Evolutionary conservation across 129 eudicot genomes (phyloP).

Genomic region (Arctium minus): DNA sequence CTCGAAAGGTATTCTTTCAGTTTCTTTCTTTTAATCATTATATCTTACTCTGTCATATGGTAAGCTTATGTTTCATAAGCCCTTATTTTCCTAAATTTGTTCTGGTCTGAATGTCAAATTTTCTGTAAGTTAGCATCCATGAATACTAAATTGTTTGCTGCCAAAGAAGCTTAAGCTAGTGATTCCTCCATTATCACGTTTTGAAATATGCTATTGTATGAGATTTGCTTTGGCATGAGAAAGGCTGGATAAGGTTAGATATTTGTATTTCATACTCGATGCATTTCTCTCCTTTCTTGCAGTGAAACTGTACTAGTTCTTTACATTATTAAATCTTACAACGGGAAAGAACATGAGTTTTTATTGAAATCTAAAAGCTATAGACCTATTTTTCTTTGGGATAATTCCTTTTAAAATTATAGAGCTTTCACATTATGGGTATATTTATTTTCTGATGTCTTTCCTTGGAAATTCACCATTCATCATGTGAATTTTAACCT

Average conservation of each 20-base stretch:
- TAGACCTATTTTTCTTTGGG: not conserved
- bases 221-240: not conserved
- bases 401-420: not conserved
- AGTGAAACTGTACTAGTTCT: not conserved
- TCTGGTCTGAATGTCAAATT: not conserved
- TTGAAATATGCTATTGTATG: not conserved
- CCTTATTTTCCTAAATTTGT: not conserved
- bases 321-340: not conserved
- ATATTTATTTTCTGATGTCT: not conserved
- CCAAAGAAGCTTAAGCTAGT: not conserved
- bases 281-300: not conserved
- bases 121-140: not conserved
- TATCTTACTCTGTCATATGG: not conserved
- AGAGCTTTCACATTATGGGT: not conserved
- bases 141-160: not conserved
- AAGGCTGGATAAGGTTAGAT: not conserved
- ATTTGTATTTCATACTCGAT: not conserved
- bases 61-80: not conserved
- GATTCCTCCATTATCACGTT: not conserved
- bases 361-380: not conserved
- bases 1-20: slow-evolving; percentile 67
- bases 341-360: not conserved
- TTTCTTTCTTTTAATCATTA: not conserved
- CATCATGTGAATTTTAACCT: not conserved
- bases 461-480: not conserved